Evolutionary conservation across 805 yeast species (phyloP).

Genomic region (Jamesozyma jinghongensis): DNA sequence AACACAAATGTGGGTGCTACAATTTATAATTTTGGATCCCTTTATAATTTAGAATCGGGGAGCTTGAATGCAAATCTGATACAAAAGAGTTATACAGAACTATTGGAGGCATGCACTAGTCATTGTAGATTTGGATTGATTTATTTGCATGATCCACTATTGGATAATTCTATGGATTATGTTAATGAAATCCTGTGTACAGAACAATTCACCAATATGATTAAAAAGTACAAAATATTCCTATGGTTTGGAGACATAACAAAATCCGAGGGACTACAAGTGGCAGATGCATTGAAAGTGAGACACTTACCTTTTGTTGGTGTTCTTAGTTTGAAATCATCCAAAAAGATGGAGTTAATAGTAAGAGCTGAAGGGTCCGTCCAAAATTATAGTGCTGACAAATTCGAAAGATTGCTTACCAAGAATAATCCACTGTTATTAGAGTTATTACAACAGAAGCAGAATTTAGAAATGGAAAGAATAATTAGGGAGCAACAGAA

Average conservation of each 20-base stretch:
- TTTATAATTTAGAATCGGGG: conserved; percentile 21
- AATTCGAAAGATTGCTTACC: conserved; percentile 16
- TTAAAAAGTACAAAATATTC: conserved; percentile 44
- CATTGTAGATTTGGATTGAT: conserved; percentile 66
- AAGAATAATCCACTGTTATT: conserved; percentile 33
- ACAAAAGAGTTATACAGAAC: conserved; percentile 73
- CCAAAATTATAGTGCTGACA: conserved; percentile 9
- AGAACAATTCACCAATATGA: conserved; percentile 38
- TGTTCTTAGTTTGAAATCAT: conserved; percentile 57
- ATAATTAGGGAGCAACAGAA: conserved; percentile 65
- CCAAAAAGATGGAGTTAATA: conserved; percentile 25
- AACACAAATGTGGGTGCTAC: neutral
- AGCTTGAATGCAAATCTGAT: conserved; percentile 17
- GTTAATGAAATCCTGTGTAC: conserved; percentile 47
- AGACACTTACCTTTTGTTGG: conserved; percentile 78
- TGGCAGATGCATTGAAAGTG: conserved; percentile 64
- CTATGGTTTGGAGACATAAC: conserved; percentile 85
- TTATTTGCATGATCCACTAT: conserved; percentile 62
- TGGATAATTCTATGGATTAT: conserved; percentile 50
- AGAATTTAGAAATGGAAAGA: conserved; percentile 49
- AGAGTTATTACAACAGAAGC: conserved; percentile 52
- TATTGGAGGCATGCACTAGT: conserved; percentile 58
- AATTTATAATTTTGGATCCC: conserved; percentile 17
- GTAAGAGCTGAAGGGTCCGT: conserved; percentile 20
- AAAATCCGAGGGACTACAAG: conserved; percentile 77